Percentiles rank a stretch among this genome's conserved stretches.
phyloP scores from a whole-genome alignment of 495 filamentous ascomycete species.

The Penicillium egyptiacum region DNA sequence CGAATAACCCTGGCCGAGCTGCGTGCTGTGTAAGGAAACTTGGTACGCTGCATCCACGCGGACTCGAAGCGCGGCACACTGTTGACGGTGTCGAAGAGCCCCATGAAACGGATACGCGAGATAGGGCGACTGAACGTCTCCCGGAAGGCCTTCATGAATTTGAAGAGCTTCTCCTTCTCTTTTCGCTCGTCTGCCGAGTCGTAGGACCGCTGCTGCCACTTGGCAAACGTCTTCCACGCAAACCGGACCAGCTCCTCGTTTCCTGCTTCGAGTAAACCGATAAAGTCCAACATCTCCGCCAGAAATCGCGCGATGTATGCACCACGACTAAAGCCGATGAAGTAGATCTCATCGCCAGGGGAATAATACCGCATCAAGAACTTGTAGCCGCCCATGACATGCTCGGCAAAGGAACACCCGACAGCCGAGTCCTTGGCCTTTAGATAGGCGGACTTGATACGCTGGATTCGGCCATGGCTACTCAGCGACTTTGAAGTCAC shows the following conservation, averaged over 20 bases:
- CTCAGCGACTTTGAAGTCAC: conserved; percentile 65
- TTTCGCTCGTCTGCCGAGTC: conserved; percentile 55
- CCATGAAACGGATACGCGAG: conserved; percentile 59
- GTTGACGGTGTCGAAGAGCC: conserved; percentile 63
- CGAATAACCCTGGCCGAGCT: conserved; percentile 68
- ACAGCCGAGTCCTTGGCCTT: conserved; percentile 86
- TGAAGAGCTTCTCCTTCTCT: conserved; percentile 65
- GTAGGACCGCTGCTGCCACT: conserved; percentile 72
- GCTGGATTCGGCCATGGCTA: conserved; percentile 61
- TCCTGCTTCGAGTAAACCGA: conserved; percentile 76
- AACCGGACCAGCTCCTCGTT: conserved; percentile 86
- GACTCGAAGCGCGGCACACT: conserved; percentile 79
- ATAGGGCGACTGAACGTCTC: conserved; percentile 83
- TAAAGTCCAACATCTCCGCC: conserved; percentile 82
- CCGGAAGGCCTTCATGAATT: conserved; percentile 79
- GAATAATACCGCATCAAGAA: conserved; percentile 87
- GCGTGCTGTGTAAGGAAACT: conserved; percentile 79
- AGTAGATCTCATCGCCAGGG: conserved; percentile 74
- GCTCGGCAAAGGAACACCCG: conserved; percentile 78
- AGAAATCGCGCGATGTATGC: conserved; percentile 87
- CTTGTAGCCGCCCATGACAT: conserved; percentile 82
- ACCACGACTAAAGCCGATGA: conserved; percentile 84
- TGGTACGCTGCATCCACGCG: conserved; percentile 80
- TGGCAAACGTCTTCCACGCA: conserved; percentile 85
- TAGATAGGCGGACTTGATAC: conserved; percentile 70